Percentiles rank a stretch among this genome's conserved stretches.
Evolutionary conservation across 202 grass and related monocot species (phyloP).

Genomic region (Setaria viridis): DNA sequence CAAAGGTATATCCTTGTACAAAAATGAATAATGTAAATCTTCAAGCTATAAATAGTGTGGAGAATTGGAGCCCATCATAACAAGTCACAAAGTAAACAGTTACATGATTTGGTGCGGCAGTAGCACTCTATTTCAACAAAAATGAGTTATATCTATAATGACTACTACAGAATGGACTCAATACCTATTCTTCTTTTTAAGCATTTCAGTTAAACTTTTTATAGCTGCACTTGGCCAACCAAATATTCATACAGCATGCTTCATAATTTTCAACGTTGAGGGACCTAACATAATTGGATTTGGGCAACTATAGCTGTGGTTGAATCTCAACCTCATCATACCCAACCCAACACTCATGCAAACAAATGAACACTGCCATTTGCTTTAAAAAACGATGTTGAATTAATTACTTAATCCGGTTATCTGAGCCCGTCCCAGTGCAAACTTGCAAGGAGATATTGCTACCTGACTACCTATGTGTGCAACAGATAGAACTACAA

Average conservation of each 20-base stretch:
- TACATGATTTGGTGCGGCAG: background rate
- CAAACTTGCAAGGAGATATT: background rate
- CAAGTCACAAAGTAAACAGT: constrained; percentile 33
- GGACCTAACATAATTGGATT: background rate
- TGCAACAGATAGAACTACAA: background rate
- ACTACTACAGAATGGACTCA: background rate
- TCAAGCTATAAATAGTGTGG: background rate
- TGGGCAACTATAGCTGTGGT: background rate
- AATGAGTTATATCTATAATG: constrained; percentile 7
- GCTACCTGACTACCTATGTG: background rate
- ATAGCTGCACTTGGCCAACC: background rate
- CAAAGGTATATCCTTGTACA: constrained; percentile 19
- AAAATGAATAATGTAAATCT: constrained; percentile 26
- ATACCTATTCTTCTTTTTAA: background rate
- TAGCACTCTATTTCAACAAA: background rate
- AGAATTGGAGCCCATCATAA: constrained; percentile 1
- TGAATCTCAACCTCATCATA: background rate
- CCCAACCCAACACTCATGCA: background rate
- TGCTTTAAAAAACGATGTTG: background rate
- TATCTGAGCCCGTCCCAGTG: background rate
- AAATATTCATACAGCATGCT: background rate
- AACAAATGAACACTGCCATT: background rate
- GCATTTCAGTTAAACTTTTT: background rate
- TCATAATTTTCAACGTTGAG: background rate
- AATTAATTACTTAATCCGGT: constrained; percentile 1